Base-by-base conservation (phyloP, 2,329 filamentous ascomycete species). In the Calcarisporium arbuscula region DNA sequence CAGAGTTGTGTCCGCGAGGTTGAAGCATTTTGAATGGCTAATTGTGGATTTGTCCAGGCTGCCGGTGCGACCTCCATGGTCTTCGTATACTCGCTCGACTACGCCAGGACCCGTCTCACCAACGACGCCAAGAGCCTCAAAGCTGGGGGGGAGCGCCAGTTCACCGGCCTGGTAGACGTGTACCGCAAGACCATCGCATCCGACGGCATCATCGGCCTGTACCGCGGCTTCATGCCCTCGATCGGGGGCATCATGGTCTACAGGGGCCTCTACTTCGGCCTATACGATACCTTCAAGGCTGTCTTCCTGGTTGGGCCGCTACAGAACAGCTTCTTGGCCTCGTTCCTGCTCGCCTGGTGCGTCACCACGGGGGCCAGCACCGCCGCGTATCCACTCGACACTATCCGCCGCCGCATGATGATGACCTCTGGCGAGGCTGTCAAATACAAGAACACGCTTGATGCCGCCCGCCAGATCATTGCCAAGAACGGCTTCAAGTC, bases 321-420 rank as follows among this genome's bases (percentile, higher is more conserved):
- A 5, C 22, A 36, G 5, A 36, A 28, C 35, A 33, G 28, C 9
- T 33, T 32, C n/a, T n/a, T 36, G 4, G 35, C 29, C 10, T 36
- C 34, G 7, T 36, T 36, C 5, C 20, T 18, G 6, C 18, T 36
- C 2, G 34, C 28, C 7, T 36, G 32, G 18, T 26, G 20, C 17
- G 29, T 20, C 11, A 32, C 34, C 2, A 32, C 34, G 11, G n/a
- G n/a, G n/a, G 34, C 29, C 8, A 29, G 29, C 10, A 36, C 32
- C 6, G 29, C 28, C 8, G 29, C 34, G 1, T 36, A 36, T 10
- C 29, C 28, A 5, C n/a, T 32, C 3, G 29, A 36, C 10, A 36
- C 34, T 5, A 36, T 36, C 15, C 22, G 34, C 5, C n/a, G n/a
- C n/a, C n/a, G n/a, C n/a, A n/a, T n/a, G n/a, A n/a, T n/a, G n/a